Evolutionary conservation across 2,329 filamentous ascomycete species (phyloP).

Genomic region (Knoxdaviesia proteae): DNA sequence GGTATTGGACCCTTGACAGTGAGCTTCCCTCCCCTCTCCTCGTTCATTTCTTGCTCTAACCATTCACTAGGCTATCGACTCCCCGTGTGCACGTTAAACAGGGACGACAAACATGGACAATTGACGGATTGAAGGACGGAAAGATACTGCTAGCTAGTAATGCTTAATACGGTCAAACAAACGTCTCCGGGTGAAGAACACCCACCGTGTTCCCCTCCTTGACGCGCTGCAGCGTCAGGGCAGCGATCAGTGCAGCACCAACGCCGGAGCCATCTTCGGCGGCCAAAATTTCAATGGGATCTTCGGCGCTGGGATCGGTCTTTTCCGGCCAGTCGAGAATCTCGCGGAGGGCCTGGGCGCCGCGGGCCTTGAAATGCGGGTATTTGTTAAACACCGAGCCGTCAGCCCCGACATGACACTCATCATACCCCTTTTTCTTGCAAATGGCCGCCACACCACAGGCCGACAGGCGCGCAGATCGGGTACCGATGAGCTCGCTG

Average conservation of each 20-base stretch:
- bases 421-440: slow-evolving; percentile 80
- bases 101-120: background rate
- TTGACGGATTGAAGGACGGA: too few species aligned
- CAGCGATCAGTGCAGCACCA: slow-evolving; percentile 82
- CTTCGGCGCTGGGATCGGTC: slow-evolving; percentile 46
- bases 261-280: slow-evolving; percentile 77
- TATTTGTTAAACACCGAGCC: slow-evolving; percentile 99
- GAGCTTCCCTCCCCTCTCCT: slow-evolving; percentile 12
- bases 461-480: slow-evolving; percentile 76
- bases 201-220: slow-evolving; percentile 41
- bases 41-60: slow-evolving; percentile 2
- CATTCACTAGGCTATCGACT: slow-evolving; percentile 39
- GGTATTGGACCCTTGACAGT: slow-evolving; percentile 76
- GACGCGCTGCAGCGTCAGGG: slow-evolving; percentile 43
- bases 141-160: background rate
- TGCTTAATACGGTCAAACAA: slow-evolving; percentile 7
- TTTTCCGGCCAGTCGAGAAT: slow-evolving; percentile 75
- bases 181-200: slow-evolving; percentile 45
- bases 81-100: slow-evolving; percentile 46
- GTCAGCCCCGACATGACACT: slow-evolving; percentile 88
- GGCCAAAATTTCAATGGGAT: slow-evolving; percentile 70
- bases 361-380: slow-evolving; percentile 88
- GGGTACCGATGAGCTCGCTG: slow-evolving; percentile 84
- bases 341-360: slow-evolving; percentile 74
- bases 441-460: slow-evolving; percentile 92